phyloP scores from a whole-genome alignment of 2,329 filamentous ascomycete genomes.

The Fusarium veterinarium region DNA sequence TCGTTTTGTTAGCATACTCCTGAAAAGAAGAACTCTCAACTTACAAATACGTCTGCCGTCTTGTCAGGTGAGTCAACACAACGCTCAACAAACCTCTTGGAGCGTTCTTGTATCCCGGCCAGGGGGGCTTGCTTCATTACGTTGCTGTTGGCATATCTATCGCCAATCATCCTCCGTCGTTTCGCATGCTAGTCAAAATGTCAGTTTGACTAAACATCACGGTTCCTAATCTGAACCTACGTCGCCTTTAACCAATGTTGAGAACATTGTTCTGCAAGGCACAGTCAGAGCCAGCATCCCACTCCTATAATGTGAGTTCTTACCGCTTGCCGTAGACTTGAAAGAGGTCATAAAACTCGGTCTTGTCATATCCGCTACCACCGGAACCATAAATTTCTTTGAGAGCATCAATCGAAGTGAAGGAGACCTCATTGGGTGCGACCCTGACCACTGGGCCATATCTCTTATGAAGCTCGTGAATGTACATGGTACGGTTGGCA shows the following conservation, averaged over 20 bases:
- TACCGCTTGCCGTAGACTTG: slow-evolving; percentile 67
- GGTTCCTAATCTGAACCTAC: slow-evolving; percentile 49
- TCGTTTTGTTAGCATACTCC: slow-evolving; percentile 11
- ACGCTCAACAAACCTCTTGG: slow-evolving; percentile 64
- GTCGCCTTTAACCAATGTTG: slow-evolving; percentile 64
- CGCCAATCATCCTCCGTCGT: slow-evolving; percentile 71
- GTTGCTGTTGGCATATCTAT: slow-evolving; percentile 76
- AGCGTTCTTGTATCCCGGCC: slow-evolving; percentile 67
- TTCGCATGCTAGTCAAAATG: slow-evolving; percentile 64
- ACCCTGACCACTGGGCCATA: slow-evolving; percentile 70
- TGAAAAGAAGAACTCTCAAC: slow-evolving; percentile 19
- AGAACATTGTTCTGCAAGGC: slow-evolving; percentile 66
- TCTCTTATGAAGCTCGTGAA: slow-evolving; percentile 64
- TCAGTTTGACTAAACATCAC: background rate
- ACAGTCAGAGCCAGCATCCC: slow-evolving; percentile 1
- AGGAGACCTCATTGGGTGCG: slow-evolving; percentile 68
- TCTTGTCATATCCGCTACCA: slow-evolving; percentile 74
- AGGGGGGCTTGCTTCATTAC: slow-evolving; percentile 67
- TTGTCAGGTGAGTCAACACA: slow-evolving; percentile 59
- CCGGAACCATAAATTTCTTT: slow-evolving; percentile 73
- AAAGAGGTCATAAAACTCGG: slow-evolving; percentile 72
- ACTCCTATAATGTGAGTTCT: slow-evolving; percentile 28
- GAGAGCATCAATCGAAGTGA: slow-evolving; percentile 65
- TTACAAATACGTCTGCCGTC: slow-evolving; percentile 71
- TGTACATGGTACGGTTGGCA: slow-evolving; percentile 63